phyloP scores from a whole-genome alignment of 2,329 filamentous ascomycete genomes.

The Botrytis galanthina region DNA sequence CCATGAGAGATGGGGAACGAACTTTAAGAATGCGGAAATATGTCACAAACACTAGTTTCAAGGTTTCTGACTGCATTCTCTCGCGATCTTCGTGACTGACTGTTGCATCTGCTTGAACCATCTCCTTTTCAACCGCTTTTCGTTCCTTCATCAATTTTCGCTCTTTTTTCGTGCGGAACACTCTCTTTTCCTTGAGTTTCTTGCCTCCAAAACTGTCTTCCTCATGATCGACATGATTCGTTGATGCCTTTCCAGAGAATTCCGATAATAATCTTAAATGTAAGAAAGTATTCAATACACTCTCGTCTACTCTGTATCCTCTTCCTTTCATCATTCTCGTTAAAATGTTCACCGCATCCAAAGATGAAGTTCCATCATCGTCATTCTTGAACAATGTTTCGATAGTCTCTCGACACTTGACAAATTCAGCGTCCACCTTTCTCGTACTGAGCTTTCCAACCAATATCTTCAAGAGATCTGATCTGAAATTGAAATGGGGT shows the following conservation, averaged over 20 bases:
- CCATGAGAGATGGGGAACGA: conserved; percentile 81
- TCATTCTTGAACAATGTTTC: conserved; percentile 82
- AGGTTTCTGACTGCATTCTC: conserved; percentile 88
- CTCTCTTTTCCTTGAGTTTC: conserved; percentile 70
- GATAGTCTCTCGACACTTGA: conserved; percentile 73
- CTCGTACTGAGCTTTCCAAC: conserved; percentile 77
- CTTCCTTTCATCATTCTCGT: conserved; percentile 89
- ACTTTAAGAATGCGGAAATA: conserved; percentile 95
- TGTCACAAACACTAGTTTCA: conserved; percentile 91
- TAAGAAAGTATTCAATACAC: conserved; percentile 84
- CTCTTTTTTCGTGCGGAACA: conserved; percentile 85
- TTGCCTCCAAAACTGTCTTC: conserved; percentile 48
- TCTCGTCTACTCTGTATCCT: conserved; percentile 80
- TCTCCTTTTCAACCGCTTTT: conserved; percentile 86
- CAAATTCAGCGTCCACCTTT: conserved; percentile 69
- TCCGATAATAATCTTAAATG: conserved; percentile 85
- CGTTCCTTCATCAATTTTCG: conserved; percentile 82
- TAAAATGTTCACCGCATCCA: conserved; percentile 81
- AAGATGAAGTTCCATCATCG: conserved; percentile 82
- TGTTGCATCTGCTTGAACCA: conserved; percentile 85
- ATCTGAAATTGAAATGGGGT: conserved; percentile 95
- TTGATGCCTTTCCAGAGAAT: conserved; percentile 80
- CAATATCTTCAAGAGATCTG: conserved; percentile 82
- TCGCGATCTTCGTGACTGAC: conserved; percentile 92
- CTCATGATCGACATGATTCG: conserved; percentile 65